Conservation (phyloP, 148 eudicot species). For the Fagopyrum tataricum region DNA sequence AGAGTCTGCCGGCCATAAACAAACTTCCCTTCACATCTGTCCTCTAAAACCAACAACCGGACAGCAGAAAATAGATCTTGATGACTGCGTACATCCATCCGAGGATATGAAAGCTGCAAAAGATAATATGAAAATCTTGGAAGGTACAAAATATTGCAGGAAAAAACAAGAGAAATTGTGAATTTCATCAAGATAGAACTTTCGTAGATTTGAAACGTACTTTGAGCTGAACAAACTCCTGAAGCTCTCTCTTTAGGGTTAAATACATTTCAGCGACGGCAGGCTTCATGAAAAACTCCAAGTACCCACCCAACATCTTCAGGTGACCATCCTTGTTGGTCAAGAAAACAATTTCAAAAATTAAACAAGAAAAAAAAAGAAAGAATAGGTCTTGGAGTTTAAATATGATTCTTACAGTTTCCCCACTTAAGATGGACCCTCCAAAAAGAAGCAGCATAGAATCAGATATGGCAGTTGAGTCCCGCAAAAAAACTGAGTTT, state of each 20-base stretch:
- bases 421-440: constrained; percentile 66
- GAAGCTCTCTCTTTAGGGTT: constrained; percentile 72
- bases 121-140: background rate
- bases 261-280: constrained; percentile 55
- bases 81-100: constrained; percentile 41
- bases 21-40: constrained; percentile 65
- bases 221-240: constrained; percentile 65
- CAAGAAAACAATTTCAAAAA: background rate
- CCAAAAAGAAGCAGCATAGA: constrained; percentile 85
- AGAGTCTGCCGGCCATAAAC: constrained; percentile 50
- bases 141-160: background rate
- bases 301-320: constrained; percentile 88
- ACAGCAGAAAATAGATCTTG: constrained; percentile 65
- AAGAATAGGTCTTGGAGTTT: background rate
- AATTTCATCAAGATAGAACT: background rate
- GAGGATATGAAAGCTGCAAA: constrained; percentile 75
- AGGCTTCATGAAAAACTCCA: constrained; percentile 88
- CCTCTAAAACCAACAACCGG: constrained; percentile 59
- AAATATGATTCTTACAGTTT: constrained; percentile 36
- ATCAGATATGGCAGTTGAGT: constrained; percentile 89
- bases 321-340: constrained; percentile 83
- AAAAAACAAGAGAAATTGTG: background rate
- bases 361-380: background rate
- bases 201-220: constrained; percentile 30
- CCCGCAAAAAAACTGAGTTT: constrained; percentile 82